Evolutionary conservation across 768 basidiomycete species (phyloP).

Genomic region (Mycena pura): DNA sequence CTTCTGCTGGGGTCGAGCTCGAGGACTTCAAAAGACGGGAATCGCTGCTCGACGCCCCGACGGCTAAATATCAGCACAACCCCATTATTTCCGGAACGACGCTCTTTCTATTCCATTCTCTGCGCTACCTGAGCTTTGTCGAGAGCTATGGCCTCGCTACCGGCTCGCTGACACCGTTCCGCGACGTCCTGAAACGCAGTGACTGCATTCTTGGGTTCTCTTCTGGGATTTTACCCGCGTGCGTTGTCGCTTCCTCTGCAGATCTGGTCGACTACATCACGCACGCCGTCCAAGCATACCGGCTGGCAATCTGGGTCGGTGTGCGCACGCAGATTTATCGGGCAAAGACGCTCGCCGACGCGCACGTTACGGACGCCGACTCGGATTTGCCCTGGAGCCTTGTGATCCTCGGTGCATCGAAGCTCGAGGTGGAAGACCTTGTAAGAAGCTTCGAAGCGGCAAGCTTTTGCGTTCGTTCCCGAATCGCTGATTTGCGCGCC

Average conservation of each 20-base stretch:
- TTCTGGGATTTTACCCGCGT: constrained; percentile 52
- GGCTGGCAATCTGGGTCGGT: constrained; percentile 51
- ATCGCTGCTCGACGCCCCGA: constrained; percentile 46
- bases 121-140: constrained; percentile 58
- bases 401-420: constrained; percentile 42
- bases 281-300: constrained; percentile 44
- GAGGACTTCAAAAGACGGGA: constrained; percentile 50
- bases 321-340: constrained; percentile 46
- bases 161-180: constrained; percentile 30
- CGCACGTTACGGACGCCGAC: constrained; percentile 8
- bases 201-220: constrained; percentile 53
- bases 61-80: constrained; percentile 47
- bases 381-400: constrained; percentile 52
- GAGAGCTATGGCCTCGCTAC: constrained; percentile 26
- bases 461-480: not conserved
- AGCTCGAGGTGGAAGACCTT: constrained; percentile 29
- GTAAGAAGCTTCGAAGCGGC: constrained; percentile 5
- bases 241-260: constrained; percentile 46
- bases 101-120: constrained; percentile 57
- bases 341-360: constrained; percentile 8
- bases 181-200: constrained; percentile 33
- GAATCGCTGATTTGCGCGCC: not conserved
- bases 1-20: constrained; percentile 45
- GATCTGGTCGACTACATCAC: constrained; percentile 42
- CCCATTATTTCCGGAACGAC: constrained; percentile 55